phyloP scores from a whole-genome alignment of 2,329 filamentous ascomycete species.

The Clonostachys byssicola region DNA sequence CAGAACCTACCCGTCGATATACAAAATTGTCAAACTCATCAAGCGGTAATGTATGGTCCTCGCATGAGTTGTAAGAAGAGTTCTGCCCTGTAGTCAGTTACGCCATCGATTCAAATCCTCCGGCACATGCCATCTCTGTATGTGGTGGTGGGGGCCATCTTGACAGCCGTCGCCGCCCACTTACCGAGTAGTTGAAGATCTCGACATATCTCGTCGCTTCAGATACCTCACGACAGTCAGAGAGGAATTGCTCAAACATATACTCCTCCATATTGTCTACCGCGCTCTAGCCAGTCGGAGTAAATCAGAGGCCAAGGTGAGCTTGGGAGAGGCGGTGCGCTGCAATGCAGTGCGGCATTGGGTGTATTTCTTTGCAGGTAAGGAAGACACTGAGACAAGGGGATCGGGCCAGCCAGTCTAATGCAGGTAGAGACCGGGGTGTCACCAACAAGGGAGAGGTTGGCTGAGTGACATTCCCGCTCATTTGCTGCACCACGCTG shows the following conservation, averaged over 20 bases:
- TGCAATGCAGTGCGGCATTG: no score
- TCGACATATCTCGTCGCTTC: slow-evolving; percentile 53
- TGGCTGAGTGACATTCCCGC: no score
- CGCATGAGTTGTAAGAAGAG: slow-evolving; percentile 39
- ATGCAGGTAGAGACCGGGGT: no score
- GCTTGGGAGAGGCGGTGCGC: no score
- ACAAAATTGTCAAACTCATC: slow-evolving; percentile 58
- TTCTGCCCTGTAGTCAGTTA: slow-evolving; percentile 28
- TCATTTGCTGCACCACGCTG: no score
- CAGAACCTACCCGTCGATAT: slow-evolving; percentile 35
- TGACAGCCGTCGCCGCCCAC: slow-evolving; percentile 9
- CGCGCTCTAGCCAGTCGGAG: no score
- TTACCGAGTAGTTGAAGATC: slow-evolving; percentile 56
- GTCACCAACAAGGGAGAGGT: no score
- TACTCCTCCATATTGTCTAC: slow-evolving; percentile 50
- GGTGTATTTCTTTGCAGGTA: no score
- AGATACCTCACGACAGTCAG: slow-evolving; percentile 39
- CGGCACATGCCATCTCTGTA: not conserved
- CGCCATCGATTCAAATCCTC: not conserved
- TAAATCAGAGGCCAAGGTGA: no score
- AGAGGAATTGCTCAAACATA: slow-evolving; percentile 45
- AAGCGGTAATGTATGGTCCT: slow-evolving; percentile 44
- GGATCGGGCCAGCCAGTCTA: no score
- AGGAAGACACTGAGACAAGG: no score
- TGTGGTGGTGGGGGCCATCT: not conserved